Evolutionary conservation across 331 rosid genomes (phyloP).

Genomic region (Stylosanthes scabra): DNA sequence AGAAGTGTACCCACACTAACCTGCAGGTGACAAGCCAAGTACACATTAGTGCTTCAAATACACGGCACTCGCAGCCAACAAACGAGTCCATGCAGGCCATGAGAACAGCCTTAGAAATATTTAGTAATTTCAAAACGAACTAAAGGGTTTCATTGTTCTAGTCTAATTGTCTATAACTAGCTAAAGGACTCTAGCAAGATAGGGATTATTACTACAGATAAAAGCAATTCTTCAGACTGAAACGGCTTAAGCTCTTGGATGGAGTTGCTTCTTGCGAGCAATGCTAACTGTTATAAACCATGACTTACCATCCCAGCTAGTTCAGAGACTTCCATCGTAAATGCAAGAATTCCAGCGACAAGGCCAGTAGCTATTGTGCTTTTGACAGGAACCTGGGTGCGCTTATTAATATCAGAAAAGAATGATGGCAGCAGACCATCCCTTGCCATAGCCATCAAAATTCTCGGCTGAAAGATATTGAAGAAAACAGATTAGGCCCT

Average conservation of each 20-base stretch:
- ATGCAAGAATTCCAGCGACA: conserved; percentile 73
- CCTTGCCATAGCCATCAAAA: conserved; percentile 97
- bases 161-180: no score
- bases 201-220: not conserved
- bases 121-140: not conserved
- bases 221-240: not conserved
- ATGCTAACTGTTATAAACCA: conserved; percentile 8
- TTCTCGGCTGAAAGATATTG: conserved; percentile 73
- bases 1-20: conserved; percentile 97
- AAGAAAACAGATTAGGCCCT: conserved; percentile 30
- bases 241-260: not conserved
- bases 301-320: conserved; percentile 93
- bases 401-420: conserved; percentile 70
- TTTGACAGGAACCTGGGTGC: conserved; percentile 83
- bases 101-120: conserved; percentile 18
- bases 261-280: not conserved
- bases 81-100: conserved; percentile 14
- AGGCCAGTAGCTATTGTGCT: conserved; percentile 73
- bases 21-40: conserved; percentile 48
- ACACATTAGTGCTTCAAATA: conserved; percentile 29
- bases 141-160: no score
- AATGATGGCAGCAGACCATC: conserved; percentile 91
- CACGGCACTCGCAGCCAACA: conserved; percentile 14
- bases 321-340: conserved; percentile 86
- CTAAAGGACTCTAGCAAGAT: not conserved